Evolutionary conservation across 768 basidiomycete species (phyloP).

Genomic region (Mycena chlorophos): DNA sequence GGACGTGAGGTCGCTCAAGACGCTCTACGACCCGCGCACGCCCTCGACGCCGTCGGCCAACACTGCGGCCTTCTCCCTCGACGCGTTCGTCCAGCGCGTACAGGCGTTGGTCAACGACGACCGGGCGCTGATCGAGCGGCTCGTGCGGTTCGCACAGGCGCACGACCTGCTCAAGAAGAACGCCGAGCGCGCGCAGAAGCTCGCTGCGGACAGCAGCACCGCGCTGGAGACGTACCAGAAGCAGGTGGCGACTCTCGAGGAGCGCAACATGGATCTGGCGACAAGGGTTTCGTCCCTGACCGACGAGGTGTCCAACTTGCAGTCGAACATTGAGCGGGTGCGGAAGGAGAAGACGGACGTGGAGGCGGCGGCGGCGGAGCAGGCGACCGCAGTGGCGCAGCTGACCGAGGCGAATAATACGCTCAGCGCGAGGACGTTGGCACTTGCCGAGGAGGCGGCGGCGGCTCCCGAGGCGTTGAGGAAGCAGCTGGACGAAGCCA

Average conservation of each 20-base stretch:
- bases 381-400: conserved; percentile 71
- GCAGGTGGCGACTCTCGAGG: conserved; percentile 79
- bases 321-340: conserved; percentile 59
- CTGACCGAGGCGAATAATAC: conserved; percentile 78
- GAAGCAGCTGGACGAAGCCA: conserved; percentile 65
- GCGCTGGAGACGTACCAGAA: conserved; percentile 90
- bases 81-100: conserved; percentile 75
- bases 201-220: conserved; percentile 76
- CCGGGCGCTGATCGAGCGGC: conserved; percentile 76
- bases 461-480: conserved; percentile 56
- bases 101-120: conserved; percentile 84
- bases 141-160: conserved; percentile 83
- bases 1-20: conserved; percentile 84
- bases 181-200: conserved; percentile 87
- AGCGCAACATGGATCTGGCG: conserved; percentile 58
- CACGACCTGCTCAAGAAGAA: conserved; percentile 91
- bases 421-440: conserved; percentile 69
- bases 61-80: conserved; percentile 61
- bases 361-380: conserved; percentile 68
- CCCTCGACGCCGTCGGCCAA: conserved; percentile 27
- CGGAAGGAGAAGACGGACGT: conserved; percentile 64
- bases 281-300: conserved; percentile 57
- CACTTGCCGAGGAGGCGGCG: conserved; percentile 70
- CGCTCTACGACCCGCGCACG: conserved; percentile 60
- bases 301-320: conserved; percentile 64